A percentile compares a stretch with the other conserved stretches of the same genome.
These are phyloP conservation scores for Ascoidea asiatica DNA, from an alignment of 805 yeast species.

Conservation along the genomic window DNA sequence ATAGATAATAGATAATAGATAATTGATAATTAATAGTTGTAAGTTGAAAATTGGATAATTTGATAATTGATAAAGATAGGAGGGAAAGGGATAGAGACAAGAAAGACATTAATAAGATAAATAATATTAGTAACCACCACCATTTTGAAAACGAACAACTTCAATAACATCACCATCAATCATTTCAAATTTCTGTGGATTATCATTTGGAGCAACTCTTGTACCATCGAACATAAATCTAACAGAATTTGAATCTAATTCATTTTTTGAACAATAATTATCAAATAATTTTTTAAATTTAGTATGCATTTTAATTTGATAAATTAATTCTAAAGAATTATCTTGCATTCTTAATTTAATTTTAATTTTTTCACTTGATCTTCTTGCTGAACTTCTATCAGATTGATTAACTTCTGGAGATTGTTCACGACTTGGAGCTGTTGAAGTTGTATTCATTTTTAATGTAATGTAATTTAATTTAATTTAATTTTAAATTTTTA, in stretches of 20 bases:
- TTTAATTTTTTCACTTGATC: conserved; percentile 3
- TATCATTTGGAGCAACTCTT: conserved; percentile 2
- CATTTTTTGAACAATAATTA: conserved; percentile 7
- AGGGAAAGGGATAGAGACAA: too few relatives aligned
- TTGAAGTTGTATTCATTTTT: neutral
- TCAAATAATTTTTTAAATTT: conserved; percentile 5
- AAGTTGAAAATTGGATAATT: too few relatives aligned
- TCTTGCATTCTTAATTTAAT: conserved; percentile 8
- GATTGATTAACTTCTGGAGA: neutral
- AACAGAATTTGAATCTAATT: conserved; percentile 3
- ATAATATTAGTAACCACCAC: conserved; percentile 2
- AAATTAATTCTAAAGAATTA: conserved; percentile 6
- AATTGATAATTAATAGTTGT: too few relatives aligned
- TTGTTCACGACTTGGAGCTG: neutral
- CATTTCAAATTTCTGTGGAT: conserved; percentile 6
- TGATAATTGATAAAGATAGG: too few relatives aligned
- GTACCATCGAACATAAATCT: conserved; percentile 7
- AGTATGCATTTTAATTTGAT: conserved; percentile 5
- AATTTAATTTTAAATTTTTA: too few relatives aligned
- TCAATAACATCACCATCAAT: conserved; percentile 7
- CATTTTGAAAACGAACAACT: conserved; percentile 4
- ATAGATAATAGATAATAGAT: too few relatives aligned
- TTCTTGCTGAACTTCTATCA: neutral
- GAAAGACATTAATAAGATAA: neutral
- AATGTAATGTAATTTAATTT: neutral